Evolutionary conservation across 345 rosid species (phyloP), one percentile per base, ranked within the genome.

Genomic region (Abelmoschus esculentus): DNA sequence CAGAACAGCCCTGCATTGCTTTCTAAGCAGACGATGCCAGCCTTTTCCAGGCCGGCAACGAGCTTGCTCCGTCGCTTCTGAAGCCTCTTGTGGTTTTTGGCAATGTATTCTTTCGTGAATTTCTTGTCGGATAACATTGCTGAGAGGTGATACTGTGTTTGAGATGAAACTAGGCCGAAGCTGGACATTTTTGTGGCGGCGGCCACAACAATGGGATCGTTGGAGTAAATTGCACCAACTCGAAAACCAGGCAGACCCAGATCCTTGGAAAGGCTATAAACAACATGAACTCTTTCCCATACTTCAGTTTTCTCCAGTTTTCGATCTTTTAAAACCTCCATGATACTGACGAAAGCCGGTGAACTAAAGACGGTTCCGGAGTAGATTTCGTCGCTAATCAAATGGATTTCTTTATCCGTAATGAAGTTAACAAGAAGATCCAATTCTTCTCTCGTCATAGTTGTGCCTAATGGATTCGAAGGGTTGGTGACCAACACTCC

Each of bases 151-250:
- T 85, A 81, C 5, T 90, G 96, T 29, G 96, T 90, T 58, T 90
- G 96, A 0, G 96, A 87, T 32, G 96, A 90, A 59, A 90, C 86
- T 42, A 87, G 85, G 65, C 96, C 93, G 32, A 90, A 90, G 66
- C 96, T 90, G 56, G 96, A 90, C 96, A 90, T 87, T 70, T 88
- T 90, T 7, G 91, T 90, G 8, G 96, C 93, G 1, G 91, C 85
- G 0, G 91, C 85, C 29, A 90, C 90, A 38, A 87, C 82, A 72
- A 69, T 69, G 60, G 84, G 84, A 40, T 90, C 87, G 74, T 88
- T 86, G 73, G 96, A 87, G 66, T 90, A 88, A 75, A 90, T 82
- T 65, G 93, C 93, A 61, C 91, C 96, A 26, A 90, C 96, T 36
- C 96, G 88, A 75, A 90, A 90, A 70, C 96, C 96, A 56, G 96